phyloP scores from a whole-genome alignment of 768 basidiomycete genomes.

The Tremella yokohamensis region DNA sequence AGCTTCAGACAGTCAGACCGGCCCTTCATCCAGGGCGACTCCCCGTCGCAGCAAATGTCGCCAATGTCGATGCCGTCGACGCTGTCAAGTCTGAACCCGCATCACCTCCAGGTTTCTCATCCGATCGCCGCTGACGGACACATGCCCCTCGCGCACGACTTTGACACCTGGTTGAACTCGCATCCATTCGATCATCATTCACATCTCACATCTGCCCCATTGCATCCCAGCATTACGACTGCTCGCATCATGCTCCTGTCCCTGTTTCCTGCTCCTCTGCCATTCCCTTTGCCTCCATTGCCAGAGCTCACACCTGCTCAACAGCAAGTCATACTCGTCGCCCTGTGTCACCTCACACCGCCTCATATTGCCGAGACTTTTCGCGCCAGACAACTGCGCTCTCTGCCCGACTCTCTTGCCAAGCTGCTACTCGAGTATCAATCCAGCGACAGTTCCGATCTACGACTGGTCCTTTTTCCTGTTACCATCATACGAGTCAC shows the following conservation, averaged over 20 bases:
- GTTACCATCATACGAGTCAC: constrained; percentile 26
- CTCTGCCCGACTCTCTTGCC: constrained; percentile 14
- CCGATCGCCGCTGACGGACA: too few species aligned
- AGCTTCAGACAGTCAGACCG: too few species aligned
- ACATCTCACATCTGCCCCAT: too few species aligned
- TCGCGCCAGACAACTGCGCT: constrained; percentile 12
- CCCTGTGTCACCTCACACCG: constrained; percentile 22
- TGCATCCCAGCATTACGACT: constrained; percentile 22
- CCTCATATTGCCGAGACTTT: constrained; percentile 11
- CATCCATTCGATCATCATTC: too few species aligned
- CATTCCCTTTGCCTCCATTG: constrained; percentile 13
- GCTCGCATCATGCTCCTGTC: constrained; percentile 20
- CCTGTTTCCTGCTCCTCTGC: constrained; percentile 14
- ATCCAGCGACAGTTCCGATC: constrained; percentile 11
- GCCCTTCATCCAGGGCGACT: too few species aligned
- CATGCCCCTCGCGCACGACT: too few species aligned
- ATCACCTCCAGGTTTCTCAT: too few species aligned
- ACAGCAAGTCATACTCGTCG: constrained; percentile 23
- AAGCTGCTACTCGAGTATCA: constrained; percentile 23
- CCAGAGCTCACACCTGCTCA: constrained; percentile 15
- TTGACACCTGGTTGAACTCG: too few species aligned
- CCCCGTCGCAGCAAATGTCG: too few species aligned
- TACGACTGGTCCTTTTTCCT: constrained; percentile 26
- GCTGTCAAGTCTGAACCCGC: too few species aligned
- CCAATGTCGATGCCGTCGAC: too few species aligned